Conservation (phyloP, 768 basidiomycete genomes). For the Strobilomyces echinocephalus region DNA sequence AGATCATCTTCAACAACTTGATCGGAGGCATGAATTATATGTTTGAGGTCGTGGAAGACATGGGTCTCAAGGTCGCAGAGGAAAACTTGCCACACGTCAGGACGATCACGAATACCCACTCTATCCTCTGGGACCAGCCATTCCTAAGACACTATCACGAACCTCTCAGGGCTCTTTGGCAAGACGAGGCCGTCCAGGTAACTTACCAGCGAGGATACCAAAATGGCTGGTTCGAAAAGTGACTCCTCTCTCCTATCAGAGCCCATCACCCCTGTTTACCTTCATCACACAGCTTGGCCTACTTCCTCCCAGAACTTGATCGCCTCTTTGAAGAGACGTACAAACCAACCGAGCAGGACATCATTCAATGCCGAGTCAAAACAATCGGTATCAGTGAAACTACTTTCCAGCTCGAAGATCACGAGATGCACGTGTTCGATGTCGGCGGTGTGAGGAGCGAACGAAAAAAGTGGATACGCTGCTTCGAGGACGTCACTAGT, state of each 20-base stretch:
- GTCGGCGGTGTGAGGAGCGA: conserved; percentile 94
- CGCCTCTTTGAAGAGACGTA: conserved; percentile 74
- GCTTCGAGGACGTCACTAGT: conserved; percentile 91
- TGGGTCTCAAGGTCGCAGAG: conserved; percentile 69
- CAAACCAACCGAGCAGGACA: conserved; percentile 78
- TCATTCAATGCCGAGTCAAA: conserved; percentile 77
- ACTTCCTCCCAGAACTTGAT: conserved; percentile 77
- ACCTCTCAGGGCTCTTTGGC: conserved; percentile 70
- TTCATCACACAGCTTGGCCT: conserved; percentile 45
- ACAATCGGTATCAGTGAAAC: conserved; percentile 93
- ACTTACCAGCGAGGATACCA: conserved; percentile 85
- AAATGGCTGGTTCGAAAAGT: conserved; percentile 90
- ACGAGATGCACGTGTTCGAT: conserved; percentile 90
- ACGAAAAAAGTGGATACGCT: conserved; percentile 90
- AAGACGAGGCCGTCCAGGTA: conserved; percentile 67
- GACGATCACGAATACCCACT: conserved; percentile 60
- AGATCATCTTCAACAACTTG: conserved; percentile 90
- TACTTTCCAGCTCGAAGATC: conserved; percentile 69
- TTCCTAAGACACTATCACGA: conserved; percentile 68
- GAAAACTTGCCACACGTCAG: conserved; percentile 55
- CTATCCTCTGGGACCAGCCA: conserved; percentile 75
- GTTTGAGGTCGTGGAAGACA: conserved; percentile 85
- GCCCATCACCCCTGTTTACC: background rate
- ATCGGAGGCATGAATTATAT: conserved; percentile 79
- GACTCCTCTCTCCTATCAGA: conserved; percentile 20